Conservation (phyloP, 805 yeast species). For the Candida coleopterorum region DNA sequence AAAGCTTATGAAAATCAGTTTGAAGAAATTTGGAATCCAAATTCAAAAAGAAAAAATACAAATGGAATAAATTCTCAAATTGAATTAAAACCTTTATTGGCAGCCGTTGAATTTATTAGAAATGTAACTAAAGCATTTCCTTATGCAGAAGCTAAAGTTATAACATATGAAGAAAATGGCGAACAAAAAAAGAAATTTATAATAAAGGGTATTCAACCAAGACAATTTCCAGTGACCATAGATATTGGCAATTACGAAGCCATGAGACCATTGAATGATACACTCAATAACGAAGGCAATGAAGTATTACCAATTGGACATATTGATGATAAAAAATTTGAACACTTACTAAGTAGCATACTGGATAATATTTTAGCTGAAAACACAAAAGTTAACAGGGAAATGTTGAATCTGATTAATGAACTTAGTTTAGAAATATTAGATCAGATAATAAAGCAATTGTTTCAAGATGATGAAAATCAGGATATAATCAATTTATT, state of each 20-base stretch:
- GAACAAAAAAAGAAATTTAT: constrained; percentile 70
- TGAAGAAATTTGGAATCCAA: constrained; percentile 54
- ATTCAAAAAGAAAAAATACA: constrained; percentile 10
- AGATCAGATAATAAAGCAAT: constrained; percentile 23
- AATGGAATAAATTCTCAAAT: constrained; percentile 13
- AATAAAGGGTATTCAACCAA: constrained; percentile 90
- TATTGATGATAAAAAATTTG: constrained; percentile 28
- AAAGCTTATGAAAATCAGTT: constrained; percentile 89
- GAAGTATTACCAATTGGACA: constrained; percentile 31
- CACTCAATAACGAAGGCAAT: constrained; percentile 12
- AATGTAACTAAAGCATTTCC: constrained; percentile 88
- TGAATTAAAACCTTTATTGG: constrained; percentile 48
- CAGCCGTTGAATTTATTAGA: constrained; percentile 95
- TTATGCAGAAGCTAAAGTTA: constrained; percentile 89
- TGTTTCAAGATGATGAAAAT: constrained; percentile 19
- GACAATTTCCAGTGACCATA: constrained; percentile 51
- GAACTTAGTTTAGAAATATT: constrained; percentile 29
- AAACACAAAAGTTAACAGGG: constrained; percentile 13
- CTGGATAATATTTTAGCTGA: constrained; percentile 17
- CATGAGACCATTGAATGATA: constrained; percentile 18
- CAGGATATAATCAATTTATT: constrained; percentile 20
- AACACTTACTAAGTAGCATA: constrained; percentile 19
- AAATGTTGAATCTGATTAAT: constrained; percentile 22
- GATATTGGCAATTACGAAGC: constrained; percentile 43
- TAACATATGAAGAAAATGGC: constrained; percentile 28